Conservation (phyloP, 2,329 filamentous ascomycete species). For the Septoria linicola region DNA sequence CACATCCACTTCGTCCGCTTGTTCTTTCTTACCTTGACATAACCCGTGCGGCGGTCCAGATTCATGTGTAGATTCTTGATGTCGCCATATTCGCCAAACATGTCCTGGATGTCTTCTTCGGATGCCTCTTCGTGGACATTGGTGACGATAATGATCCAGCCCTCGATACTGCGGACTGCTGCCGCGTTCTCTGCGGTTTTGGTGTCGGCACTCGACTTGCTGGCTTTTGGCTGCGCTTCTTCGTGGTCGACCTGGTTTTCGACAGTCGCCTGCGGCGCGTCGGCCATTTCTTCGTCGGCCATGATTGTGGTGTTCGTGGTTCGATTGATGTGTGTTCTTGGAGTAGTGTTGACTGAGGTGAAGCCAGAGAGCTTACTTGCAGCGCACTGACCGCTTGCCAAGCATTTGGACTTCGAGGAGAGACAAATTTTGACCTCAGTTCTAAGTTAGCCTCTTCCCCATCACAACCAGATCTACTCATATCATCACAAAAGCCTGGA, state of each 20-base stretch:
- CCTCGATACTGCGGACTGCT: conserved; percentile 81
- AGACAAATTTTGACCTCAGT: background rate
- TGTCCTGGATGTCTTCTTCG: conserved; percentile 77
- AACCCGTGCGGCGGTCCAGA: conserved; percentile 76
- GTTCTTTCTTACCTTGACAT: conserved; percentile 66
- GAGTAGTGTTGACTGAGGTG: background rate
- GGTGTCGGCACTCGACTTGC: conserved; percentile 55
- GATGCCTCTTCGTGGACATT: conserved; percentile 86
- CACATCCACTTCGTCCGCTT: conserved; percentile 1
- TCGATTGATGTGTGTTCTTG: background rate
- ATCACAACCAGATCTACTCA: background rate
- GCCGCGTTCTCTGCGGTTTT: conserved; percentile 71
- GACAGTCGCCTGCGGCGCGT: conserved; percentile 46
- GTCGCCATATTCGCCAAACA: conserved; percentile 80
- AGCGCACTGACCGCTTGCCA: background rate
- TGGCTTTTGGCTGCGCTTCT: conserved; percentile 16
- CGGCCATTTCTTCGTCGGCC: conserved; percentile 56
- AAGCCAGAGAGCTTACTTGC: background rate
- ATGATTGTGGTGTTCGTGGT: conserved; percentile 27
- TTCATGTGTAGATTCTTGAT: conserved; percentile 87
- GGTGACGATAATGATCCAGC: conserved; percentile 83
- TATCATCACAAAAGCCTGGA: background rate
- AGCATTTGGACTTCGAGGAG: background rate
- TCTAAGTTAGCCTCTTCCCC: background rate
- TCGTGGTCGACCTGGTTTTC: conserved; percentile 19